Evolutionary conservation across 257 asterid genomes (phyloP).

Genomic region (Solanum chmielewskii): DNA sequence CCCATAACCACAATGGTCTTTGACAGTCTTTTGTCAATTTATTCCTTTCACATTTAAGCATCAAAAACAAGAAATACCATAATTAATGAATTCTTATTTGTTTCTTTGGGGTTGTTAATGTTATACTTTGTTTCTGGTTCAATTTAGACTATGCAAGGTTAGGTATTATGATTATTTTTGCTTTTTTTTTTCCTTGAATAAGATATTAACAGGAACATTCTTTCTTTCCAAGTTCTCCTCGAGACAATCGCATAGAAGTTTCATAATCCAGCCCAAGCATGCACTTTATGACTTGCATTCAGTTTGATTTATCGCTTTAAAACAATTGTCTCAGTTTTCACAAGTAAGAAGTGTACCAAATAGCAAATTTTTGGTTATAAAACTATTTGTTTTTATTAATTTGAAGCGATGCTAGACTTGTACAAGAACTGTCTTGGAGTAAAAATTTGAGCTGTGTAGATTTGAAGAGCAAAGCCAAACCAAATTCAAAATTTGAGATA

Average conservation of each 20-base stretch:
- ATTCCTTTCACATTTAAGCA: background rate
- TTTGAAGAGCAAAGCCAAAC: background rate
- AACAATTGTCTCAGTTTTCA: background rate
- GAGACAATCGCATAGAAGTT: background rate
- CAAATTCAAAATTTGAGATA: background rate
- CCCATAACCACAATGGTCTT: background rate
- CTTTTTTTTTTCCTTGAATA: background rate
- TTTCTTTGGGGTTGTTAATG: background rate
- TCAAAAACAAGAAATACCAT: background rate
- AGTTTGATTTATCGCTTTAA: background rate
- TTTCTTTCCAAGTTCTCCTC: background rate
- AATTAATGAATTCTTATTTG: background rate
- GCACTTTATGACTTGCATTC: background rate
- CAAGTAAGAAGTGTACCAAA: background rate
- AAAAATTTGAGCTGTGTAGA: no score
- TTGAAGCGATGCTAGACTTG: background rate
- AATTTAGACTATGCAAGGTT: background rate
- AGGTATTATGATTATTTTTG: background rate
- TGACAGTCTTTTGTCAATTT: background rate
- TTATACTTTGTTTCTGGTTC: background rate
- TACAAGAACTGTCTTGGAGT: background rate
- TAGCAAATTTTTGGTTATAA: background rate
- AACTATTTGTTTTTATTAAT: no score
- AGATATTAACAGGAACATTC: background rate
- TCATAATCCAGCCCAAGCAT: background rate